Evolutionary conservation across 1,284 basidiomycete genomes (phyloP).

Genomic region (Ceratobasidium sp.): DNA sequence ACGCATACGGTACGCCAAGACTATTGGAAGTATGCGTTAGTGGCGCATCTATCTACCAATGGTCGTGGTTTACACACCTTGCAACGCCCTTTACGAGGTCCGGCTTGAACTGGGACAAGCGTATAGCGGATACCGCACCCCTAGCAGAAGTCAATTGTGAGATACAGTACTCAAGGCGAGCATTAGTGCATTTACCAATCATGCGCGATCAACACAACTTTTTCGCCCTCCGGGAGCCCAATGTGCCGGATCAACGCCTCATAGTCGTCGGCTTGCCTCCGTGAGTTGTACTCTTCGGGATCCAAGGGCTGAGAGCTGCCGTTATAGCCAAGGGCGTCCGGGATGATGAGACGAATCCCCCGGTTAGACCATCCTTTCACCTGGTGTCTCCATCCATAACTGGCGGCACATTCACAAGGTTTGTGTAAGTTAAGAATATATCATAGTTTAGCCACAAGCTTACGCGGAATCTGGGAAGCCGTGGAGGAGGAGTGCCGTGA

Average conservation of each 20-base stretch:
- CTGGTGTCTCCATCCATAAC: slow-evolving; percentile 35
- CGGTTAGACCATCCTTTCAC: slow-evolving; percentile 40
- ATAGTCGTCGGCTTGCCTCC: slow-evolving; percentile 25
- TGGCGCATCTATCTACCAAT: background rate
- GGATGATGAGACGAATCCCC: slow-evolving; percentile 36
- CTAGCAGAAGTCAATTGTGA: background rate
- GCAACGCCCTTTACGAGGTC: slow-evolving; percentile 22
- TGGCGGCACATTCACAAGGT: background rate
- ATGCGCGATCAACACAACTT: slow-evolving; percentile 26
- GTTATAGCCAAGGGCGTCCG: slow-evolving; percentile 25
- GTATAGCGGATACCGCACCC: slow-evolving; percentile 21
- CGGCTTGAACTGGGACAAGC: slow-evolving; percentile 29
- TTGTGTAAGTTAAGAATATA: background rate
- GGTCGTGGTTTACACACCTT: slow-evolving; percentile 1
- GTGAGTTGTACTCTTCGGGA: slow-evolving; percentile 23
- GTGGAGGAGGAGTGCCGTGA: slow-evolving; percentile 23
- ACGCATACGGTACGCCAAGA: slow-evolving; percentile 17
- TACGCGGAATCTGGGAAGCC: slow-evolving; percentile 39
- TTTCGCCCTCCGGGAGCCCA: slow-evolving; percentile 27
- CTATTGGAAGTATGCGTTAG: background rate
- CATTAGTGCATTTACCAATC: slow-evolving; percentile 12
- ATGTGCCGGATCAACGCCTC: slow-evolving; percentile 5
- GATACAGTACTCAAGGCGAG: background rate
- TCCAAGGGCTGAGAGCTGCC: slow-evolving; percentile 39
- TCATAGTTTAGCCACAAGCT: background rate